phyloP scores from a whole-genome alignment of 768 basidiomycete genomes.

The Kwoniella sp. region DNA sequence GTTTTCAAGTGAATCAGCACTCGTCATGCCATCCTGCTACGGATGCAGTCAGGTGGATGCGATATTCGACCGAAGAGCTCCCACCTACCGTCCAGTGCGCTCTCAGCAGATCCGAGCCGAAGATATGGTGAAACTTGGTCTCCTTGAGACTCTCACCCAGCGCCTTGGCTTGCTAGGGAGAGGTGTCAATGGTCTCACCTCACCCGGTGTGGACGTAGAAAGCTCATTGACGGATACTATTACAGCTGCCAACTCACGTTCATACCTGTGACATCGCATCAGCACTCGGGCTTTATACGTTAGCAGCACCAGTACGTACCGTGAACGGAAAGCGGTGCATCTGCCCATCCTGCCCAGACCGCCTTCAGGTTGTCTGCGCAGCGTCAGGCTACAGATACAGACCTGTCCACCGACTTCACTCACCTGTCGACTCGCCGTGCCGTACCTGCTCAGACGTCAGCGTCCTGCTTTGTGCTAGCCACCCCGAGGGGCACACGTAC shows the following conservation, averaged over 20 bases:
- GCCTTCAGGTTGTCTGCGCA: conserved; percentile 46
- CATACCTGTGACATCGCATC: conserved; percentile 34
- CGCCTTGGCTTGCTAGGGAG: conserved; percentile 51
- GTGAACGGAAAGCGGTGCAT: conserved; percentile 49
- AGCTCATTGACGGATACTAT: too few species aligned
- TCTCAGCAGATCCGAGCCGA: conserved; percentile 50
- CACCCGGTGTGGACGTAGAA: too few species aligned
- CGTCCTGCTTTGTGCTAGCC: neutral
- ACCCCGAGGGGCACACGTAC: neutral
- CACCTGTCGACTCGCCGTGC: conserved; percentile 49
- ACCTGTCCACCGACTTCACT: neutral
- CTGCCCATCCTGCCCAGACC: conserved; percentile 49
- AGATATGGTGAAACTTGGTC: conserved; percentile 46
- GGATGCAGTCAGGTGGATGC: neutral
- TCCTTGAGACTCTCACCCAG: conserved; percentile 36
- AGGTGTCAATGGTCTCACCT: too few species aligned
- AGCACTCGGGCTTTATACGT: neutral
- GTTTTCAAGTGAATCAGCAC: too few species aligned
- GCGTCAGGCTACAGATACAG: neutral
- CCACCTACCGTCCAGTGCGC: conserved; percentile 51
- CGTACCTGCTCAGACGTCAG: conserved; percentile 31
- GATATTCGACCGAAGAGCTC: neutral
- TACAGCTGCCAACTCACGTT: too few species aligned
- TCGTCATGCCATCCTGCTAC: too few species aligned
- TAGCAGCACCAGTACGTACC: too few species aligned